Conservation (phyloP, 192 early-diverging fungal species). For the Entomortierella parvispora region DNA sequence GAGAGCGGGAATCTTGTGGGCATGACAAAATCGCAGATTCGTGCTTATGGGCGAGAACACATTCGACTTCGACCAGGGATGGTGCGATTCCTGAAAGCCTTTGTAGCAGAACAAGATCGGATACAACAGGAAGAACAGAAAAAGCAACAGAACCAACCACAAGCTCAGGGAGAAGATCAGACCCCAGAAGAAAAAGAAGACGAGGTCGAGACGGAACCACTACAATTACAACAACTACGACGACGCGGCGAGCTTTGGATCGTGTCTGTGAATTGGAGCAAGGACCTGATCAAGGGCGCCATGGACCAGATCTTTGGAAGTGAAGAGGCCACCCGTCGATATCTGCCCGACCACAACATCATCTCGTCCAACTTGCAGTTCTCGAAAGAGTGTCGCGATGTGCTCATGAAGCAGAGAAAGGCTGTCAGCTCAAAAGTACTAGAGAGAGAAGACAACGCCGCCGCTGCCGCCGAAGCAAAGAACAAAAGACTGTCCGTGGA, state of each 20-base stretch:
- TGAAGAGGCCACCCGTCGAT: constrained; percentile 23
- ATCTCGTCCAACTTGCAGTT: constrained; percentile 49
- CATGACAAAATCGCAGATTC: constrained; percentile 22
- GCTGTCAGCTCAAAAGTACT: neutral
- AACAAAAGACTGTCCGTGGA: neutral
- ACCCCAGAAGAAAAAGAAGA: neutral
- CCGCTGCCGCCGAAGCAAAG: neutral
- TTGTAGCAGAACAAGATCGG: constrained; percentile 29
- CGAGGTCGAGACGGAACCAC: too few relatives aligned
- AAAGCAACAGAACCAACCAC: neutral
- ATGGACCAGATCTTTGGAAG: constrained; percentile 51
- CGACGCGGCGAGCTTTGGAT: constrained; percentile 29
- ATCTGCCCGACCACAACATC: constrained; percentile 32
- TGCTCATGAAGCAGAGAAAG: constrained; percentile 5
- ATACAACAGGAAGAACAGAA: neutral
- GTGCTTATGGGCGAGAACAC: constrained; percentile 33
- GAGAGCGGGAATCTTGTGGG: constrained; percentile 44
- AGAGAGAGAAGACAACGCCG: neutral
- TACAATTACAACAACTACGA: neutral
- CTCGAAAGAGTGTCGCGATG: constrained; percentile 26
- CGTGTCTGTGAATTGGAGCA: constrained; percentile 46
- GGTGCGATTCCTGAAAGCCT: constrained; percentile 20
- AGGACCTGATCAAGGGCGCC: constrained; percentile 42
- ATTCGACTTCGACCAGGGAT: constrained; percentile 31
- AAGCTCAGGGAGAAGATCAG: neutral